Conservation (phyloP, 2,329 filamentous ascomycete species). For the Boeremia lycopersici region DNA sequence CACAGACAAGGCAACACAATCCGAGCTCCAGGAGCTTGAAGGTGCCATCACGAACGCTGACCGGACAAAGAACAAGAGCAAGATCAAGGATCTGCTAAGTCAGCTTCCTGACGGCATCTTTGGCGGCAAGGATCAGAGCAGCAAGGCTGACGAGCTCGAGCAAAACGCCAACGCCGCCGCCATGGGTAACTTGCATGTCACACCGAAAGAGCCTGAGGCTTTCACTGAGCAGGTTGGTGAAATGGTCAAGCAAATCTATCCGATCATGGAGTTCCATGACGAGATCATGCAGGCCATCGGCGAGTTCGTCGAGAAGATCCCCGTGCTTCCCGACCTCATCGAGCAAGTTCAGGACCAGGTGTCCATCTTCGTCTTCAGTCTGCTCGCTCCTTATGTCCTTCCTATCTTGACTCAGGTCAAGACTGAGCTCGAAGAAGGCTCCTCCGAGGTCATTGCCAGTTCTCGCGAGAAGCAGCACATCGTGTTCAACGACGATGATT, state of each 20-base stretch:
- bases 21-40: conserved; percentile 87
- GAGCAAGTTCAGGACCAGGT: conserved; percentile 88
- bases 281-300: conserved; percentile 81
- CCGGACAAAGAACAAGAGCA: conserved; percentile 70
- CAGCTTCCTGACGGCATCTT: conserved; percentile 83
- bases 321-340: conserved; percentile 80
- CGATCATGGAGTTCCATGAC: conserved; percentile 89
- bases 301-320: conserved; percentile 81
- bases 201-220: conserved; percentile 80
- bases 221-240: conserved; percentile 79
- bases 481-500: conserved; percentile 80
- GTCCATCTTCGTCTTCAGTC: conserved; percentile 87
- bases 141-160: conserved; percentile 80
- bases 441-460: conserved; percentile 84
- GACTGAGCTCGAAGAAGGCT: conserved; percentile 82
- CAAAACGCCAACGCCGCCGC: conserved; percentile 75
- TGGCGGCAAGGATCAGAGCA: conserved; percentile 73
- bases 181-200: conserved; percentile 75
- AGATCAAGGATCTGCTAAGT: conserved; percentile 78
- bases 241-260: conserved; percentile 80
- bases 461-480: conserved; percentile 83
- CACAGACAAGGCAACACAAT: conserved; percentile 88
- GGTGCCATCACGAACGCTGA: conserved; percentile 71
- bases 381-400: conserved; percentile 85
- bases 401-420: conserved; percentile 88